Base-by-base conservation (phyloP, 2,329 filamentous ascomycete species). In the Alternaria sp. region DNA sequence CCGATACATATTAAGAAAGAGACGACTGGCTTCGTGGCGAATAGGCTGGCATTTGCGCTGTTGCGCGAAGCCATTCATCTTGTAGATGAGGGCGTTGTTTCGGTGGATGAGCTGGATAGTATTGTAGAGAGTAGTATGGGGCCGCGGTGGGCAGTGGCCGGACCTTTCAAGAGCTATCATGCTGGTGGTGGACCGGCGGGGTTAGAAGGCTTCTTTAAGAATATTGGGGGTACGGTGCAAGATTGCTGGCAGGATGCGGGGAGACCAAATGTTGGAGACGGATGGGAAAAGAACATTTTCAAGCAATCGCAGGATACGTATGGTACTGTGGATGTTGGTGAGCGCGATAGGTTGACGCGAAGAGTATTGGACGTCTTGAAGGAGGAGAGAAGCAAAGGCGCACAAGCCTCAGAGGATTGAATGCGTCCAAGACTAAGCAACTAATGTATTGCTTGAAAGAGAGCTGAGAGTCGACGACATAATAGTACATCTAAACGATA, bases 91-190 rank as follows among this genome's bases (percentile, higher is more conserved):
- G 86, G 85, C 10, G 85, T 89, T 1, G 83, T 87, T 3, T 76
- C 78, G 3, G 86, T 85, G 0, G 75, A 80, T 12, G 87, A 89
- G 56, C 69, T 88, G 8, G 87, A 89, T 74, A 76, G 77, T 15
- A 82, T 88, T n/a, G 73, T 71, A 8, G 67, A 71, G 53, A 67
- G 71, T 9, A 70, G 71, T 6, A 75, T 76, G 67, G 73, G 74
- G 1, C 74, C 73, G 20, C 63, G 73, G 6, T 71, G 73, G 63
- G 69, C 66, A 2, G 69, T 70, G 9, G 73, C 84, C 21, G 87
- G 87, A 2, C 84, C 86, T 4, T 88, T 88, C 71, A 86, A 86
- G 73, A 85, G 84, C 53, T 89, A 88, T 76, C 84, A 87, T 77
- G 86, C 86, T 55, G 87, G 87, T 3, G 87, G 87, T 11, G 87